Evolutionary conservation across 257 asterid genomes (phyloP), one percentile per base, ranked within the genome.

Genomic region (Schizonepeta tenuifolia): DNA sequence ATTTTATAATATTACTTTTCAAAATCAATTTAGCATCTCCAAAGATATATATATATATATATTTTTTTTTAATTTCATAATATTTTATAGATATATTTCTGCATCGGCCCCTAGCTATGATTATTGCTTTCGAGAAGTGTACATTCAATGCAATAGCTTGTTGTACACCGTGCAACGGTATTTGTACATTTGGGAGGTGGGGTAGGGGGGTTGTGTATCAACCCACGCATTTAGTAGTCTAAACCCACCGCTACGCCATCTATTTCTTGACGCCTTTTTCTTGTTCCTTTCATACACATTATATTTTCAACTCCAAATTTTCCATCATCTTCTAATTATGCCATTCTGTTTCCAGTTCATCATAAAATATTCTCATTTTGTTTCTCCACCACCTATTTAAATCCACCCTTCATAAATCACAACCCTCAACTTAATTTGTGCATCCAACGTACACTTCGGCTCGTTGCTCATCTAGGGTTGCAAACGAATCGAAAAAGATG

Each of bases 321-420:
- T 55, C 73, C 64, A 67, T 40, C 17, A 44, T 62, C 54, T 7
- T 22, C 51, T 20, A 11, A 63, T 43, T 43, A 43, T 44, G 44
- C 20, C 71, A 11, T 71, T 71, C 85, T 83, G 85, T 78, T 60
- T 75, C 81, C 88, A 83, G 83, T 69, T 80, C 88, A 83, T 77
- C 21, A 40, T 3, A 7, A 5, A 24, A 9, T 55, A 26, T 24
- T 17, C n/a, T 63, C 24, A 35, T 49, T 67, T 26, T 44, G 33
- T 51, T 44, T 51, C 44, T 24, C 75, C 43, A 3, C 28, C 61
- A n/a, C 36, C 67, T 79, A 79, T 79, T 18, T 79, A 83, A 22
- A 54, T 47, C 65, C 51, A 3, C 62, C 53, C 31, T 15, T 35
- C 41, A 49, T 64, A 33, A 50, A 50, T 51, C 77, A 50, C 65